These are phyloP conservation scores for Arabidopsis hybrid DNA, from an alignment of 441 rosid species.

Conservation along the genomic window DNA sequence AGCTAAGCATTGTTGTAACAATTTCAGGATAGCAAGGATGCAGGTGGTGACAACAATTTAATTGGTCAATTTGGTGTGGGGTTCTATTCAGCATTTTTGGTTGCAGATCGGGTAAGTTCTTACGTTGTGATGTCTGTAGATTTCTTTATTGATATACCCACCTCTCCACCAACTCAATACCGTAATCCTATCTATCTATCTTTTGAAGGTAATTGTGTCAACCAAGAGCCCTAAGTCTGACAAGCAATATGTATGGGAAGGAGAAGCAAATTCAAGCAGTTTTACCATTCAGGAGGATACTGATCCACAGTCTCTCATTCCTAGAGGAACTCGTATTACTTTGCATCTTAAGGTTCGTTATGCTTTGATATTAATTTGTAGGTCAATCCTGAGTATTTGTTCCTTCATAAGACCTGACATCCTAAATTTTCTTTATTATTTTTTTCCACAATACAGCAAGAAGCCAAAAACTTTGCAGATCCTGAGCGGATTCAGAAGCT, in stretches of 20 bases:
- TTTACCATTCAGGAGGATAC: constrained; percentile 80
- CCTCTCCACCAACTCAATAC: constrained; percentile 1
- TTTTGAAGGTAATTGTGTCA: constrained; percentile 75
- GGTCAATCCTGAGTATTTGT: constrained; percentile 11
- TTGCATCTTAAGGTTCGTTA: constrained; percentile 81
- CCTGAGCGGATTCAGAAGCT: constrained; percentile 92
- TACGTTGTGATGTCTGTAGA: background rate
- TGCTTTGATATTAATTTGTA: constrained; percentile 19
- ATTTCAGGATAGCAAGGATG: constrained; percentile 87
- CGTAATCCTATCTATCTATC: background rate
- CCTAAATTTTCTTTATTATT: constrained; percentile 2
- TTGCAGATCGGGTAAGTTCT: constrained; percentile 73
- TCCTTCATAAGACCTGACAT: background rate
- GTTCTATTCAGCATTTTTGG: constrained; percentile 94
- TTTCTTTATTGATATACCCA: constrained; percentile 18
- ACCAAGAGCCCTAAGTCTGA: constrained; percentile 92
- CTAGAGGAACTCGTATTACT: constrained; percentile 87
- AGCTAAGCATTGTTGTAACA: constrained; percentile 34
- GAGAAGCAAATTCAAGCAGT: constrained; percentile 87
- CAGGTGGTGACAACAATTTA: constrained; percentile 79
- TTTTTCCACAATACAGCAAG: constrained; percentile 53
- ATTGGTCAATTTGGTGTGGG: constrained; percentile 99
- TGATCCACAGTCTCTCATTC: constrained; percentile 73
- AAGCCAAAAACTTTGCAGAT: constrained; percentile 88
- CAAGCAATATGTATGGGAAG: constrained; percentile 93